A percentile compares a stretch with the other conserved stretches of the same genome.
Evolutionary conservation across 495 filamentous ascomycete species (phyloP).

Genomic region (Hypoxylon intermedium): DNA sequence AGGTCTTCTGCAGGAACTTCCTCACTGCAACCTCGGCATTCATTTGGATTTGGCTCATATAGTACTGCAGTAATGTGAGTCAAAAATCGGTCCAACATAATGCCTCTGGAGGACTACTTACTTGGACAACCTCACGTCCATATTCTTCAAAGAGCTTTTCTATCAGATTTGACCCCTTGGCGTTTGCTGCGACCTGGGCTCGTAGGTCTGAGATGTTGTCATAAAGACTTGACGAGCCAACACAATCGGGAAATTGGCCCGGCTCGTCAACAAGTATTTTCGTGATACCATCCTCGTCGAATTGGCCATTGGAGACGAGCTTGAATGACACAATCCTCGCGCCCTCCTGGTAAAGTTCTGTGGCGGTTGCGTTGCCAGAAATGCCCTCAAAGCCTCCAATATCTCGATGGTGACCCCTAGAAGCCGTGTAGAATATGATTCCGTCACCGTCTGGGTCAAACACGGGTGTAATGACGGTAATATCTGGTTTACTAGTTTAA

Average conservation of each 20-base stretch:
- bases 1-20: slow-evolving; percentile 63
- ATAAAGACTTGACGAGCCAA: slow-evolving; percentile 82
- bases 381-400: slow-evolving; percentile 85
- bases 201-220: slow-evolving; percentile 96
- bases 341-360: slow-evolving; percentile 91
- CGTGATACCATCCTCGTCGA: too few relatives aligned
- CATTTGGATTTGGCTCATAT: not conserved
- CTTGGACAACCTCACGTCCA: slow-evolving; percentile 86
- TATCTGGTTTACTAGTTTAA: too few relatives aligned
- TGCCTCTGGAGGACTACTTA: not conserved
- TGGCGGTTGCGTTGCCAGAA: slow-evolving; percentile 63
- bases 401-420: slow-evolving; percentile 92
- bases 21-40: slow-evolving; percentile 42
- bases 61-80: not conserved
- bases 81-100: not conserved
- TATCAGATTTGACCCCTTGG: slow-evolving; percentile 91
- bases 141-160: slow-evolving; percentile 83
- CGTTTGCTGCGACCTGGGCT: slow-evolving; percentile 92
- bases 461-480: slow-evolving; percentile 91
- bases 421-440: slow-evolving; percentile 96
- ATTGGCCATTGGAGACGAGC: slow-evolving; percentile 83
- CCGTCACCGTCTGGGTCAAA: slow-evolving; percentile 75
- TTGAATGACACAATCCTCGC: slow-evolving; percentile 91
- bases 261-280: slow-evolving; percentile 83
- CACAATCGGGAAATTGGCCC: slow-evolving; percentile 81